These are phyloP conservation scores for Solanum arcanum DNA, from an alignment of 257 asterid genomes.

Conservation along the genomic window DNA sequence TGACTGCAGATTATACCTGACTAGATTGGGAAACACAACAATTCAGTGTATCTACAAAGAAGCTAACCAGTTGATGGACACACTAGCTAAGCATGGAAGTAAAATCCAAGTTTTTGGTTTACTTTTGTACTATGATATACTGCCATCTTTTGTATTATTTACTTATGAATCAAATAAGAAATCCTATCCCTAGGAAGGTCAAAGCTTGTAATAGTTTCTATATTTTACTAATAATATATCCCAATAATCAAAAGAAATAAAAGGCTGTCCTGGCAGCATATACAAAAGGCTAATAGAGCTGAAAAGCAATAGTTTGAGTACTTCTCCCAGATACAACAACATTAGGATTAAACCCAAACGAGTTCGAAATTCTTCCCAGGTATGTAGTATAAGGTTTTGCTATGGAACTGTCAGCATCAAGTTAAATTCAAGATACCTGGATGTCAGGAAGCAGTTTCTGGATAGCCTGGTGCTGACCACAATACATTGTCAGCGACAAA, in stretches of 20 bases:
- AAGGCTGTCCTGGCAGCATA: background rate
- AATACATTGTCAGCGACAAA: constrained; percentile 77
- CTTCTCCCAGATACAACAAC: background rate
- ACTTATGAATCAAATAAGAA: background rate
- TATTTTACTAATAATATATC: background rate
- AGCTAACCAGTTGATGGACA: background rate
- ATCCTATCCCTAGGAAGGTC: background rate
- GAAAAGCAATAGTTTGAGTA: background rate
- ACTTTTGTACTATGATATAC: background rate
- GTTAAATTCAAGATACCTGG: constrained; percentile 50
- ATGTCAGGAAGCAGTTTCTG: constrained; percentile 94
- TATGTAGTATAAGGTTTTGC: background rate
- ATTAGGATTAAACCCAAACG: background rate
- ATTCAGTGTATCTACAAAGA: background rate
- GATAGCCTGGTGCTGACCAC: constrained; percentile 68
- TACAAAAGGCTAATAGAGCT: background rate
- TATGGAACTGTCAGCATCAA: background rate
- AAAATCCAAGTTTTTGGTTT: background rate
- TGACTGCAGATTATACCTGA: background rate
- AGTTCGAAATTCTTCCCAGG: background rate
- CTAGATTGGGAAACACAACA: background rate
- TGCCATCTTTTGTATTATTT: background rate
- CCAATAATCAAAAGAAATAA: background rate
- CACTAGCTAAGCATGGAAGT: background rate
- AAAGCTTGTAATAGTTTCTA: background rate